These are phyloP conservation scores for Fusarium chaquense DNA, from an alignment of 2,329 filamentous ascomycete species.

Conservation along the genomic window DNA sequence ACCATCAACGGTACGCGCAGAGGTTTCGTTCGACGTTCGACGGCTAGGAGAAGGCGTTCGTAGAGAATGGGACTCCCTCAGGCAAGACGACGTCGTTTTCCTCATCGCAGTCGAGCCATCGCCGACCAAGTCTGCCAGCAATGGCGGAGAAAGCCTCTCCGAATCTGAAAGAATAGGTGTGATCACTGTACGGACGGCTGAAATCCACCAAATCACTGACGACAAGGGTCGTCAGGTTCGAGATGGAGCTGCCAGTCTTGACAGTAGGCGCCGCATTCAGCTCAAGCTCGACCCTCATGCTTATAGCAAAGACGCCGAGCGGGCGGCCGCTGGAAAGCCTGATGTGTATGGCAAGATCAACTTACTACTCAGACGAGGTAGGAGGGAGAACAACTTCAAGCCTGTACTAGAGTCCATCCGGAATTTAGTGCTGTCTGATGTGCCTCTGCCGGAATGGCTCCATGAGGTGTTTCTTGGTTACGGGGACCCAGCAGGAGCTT, in stretches of 20 bases:
- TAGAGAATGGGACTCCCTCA: slow-evolving; percentile 89
- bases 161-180: slow-evolving; percentile 75
- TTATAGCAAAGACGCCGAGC: slow-evolving; percentile 82
- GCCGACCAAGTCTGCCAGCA: slow-evolving; percentile 63
- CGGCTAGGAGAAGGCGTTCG: slow-evolving; percentile 80
- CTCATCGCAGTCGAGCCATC: slow-evolving; percentile 79
- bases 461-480: slow-evolving; percentile 98
- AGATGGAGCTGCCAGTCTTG: slow-evolving; percentile 69
- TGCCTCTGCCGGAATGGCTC: slow-evolving; percentile 89
- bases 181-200: slow-evolving; percentile 80
- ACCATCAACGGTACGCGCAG: slow-evolving; percentile 86
- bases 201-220: slow-evolving; percentile 87
- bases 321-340: slow-evolving; percentile 72
- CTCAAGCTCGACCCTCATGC: slow-evolving; percentile 83
- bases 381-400: slow-evolving; percentile 97
- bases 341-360: slow-evolving; percentile 90
- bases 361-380: slow-evolving; percentile 82
- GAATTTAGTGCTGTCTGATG: slow-evolving; percentile 84
- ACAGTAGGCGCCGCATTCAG: slow-evolving; percentile 78
- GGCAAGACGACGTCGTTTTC: slow-evolving; percentile 90
- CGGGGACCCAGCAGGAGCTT: slow-evolving; percentile 89
- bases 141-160: slow-evolving; percentile 60
- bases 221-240: slow-evolving; percentile 82
- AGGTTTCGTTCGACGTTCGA: slow-evolving; percentile 86
- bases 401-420: slow-evolving; percentile 92